Evolutionary conservation across 371 early-diverging fungal genomes (phyloP), one percentile per base, ranked within the genome.

Genomic region (Coemansia sp.): DNA sequence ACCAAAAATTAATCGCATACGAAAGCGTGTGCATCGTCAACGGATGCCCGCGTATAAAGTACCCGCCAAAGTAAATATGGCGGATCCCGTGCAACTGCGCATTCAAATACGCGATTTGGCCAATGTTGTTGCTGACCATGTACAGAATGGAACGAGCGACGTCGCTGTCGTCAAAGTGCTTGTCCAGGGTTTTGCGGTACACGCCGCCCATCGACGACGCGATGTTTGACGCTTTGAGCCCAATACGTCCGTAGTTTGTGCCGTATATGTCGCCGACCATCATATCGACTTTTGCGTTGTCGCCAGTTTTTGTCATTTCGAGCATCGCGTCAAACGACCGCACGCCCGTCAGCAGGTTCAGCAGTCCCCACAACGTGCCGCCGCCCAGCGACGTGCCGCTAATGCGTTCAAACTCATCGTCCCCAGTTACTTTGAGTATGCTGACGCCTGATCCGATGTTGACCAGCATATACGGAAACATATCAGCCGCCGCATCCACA

Each of bases 191-290:
- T 67, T 89, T 89, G 79, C 94, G 92, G 82, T 94, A 95, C 21
- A 96, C 96, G 67, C 96, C 97, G 39, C 94, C 97, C 88, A 96
- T 94, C 12, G 94, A 93, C 3, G 94, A 92, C 7, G 97, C 97
- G 71, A 96, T 96, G 29, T 94, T 90, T 12, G 96, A 85, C 1
- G 92, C 86, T 73, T 96, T 95, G 32, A 96, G 85, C 0, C 98
- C 94, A 53, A 93, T 84, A 75, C 89, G 91, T 58, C 81, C 84
- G 74, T 94, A 94, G 74, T 92, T 89, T 49, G 89, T 84, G 28
- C 98, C 98, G 75, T 97, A 97, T 65, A 98, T 98, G 78, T 98
- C 98, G 52, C 98, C 98, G 13, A 95, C 97, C 67, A 96, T 79
- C 88, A 98, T 89, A 77, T 98, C 80, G 1, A 98, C 95, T 71